A percentile compares a stretch with the other conserved stretches of the same genome.
These are phyloP conservation scores for Aschersonia sp. DNA, from an alignment of 2,329 filamentous ascomycete genomes.

Conservation along the genomic window DNA sequence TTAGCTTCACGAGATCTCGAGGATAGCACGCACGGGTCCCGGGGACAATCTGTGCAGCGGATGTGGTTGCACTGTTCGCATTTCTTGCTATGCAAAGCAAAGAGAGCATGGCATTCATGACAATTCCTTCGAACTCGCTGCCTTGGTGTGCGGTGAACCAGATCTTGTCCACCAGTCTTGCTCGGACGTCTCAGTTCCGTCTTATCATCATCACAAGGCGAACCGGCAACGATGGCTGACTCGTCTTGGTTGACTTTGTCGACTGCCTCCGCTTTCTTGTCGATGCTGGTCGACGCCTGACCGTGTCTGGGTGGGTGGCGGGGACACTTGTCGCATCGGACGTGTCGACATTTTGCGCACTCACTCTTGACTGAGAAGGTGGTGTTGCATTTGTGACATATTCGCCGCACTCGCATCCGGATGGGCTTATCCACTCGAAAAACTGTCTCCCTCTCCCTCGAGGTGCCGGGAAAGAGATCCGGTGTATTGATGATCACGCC, in stretches of 20 bases:
- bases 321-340: conserved; percentile 66
- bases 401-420: conserved; percentile 62
- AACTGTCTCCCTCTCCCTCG: conserved; percentile 39
- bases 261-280: conserved; percentile 32
- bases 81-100: conserved; percentile 40
- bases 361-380: conserved; percentile 59
- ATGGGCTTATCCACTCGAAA: conserved; percentile 61
- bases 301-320: conserved; percentile 55
- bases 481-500: conserved; percentile 39
- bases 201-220: conserved; percentile 28
- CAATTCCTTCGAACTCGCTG: conserved; percentile 65
- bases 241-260: conserved; percentile 43
- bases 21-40: conserved; percentile 52
- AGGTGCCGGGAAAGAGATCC: conserved; percentile 33
- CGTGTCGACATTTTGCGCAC: conserved; percentile 65
- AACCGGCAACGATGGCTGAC: conserved; percentile 36
- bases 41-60: conserved; percentile 67
- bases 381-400: conserved; percentile 68
- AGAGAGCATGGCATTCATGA: conserved; percentile 56
- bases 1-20: neutral
- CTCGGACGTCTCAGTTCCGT: conserved; percentile 47
- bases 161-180: conserved; percentile 52
- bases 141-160: conserved; percentile 55
- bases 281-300: conserved; percentile 36
- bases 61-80: conserved; percentile 58